Evolutionary conservation across 768 basidiomycete genomes (phyloP).

Genomic region (Phaeotremella skinneri): DNA sequence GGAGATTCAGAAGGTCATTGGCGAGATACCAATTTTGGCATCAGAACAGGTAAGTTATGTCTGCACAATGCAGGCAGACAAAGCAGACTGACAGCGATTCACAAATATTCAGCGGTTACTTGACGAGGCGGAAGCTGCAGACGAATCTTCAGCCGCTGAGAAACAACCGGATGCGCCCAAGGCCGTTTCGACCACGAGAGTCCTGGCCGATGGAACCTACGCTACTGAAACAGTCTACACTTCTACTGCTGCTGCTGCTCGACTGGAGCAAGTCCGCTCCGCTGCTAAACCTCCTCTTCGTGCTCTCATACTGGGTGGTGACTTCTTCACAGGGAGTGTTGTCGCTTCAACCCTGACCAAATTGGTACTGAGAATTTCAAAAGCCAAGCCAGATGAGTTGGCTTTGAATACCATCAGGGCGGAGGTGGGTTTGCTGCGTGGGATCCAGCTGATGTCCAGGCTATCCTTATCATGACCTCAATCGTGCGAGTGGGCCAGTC

Average conservation of each 20-base stretch:
- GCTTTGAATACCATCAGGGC: slow-evolving; percentile 75
- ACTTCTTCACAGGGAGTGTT: slow-evolving; percentile 93
- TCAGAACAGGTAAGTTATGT: slow-evolving; percentile 65
- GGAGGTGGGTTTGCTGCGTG: slow-evolving; percentile 59
- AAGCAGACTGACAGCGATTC: not conserved
- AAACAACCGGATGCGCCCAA: slow-evolving; percentile 54
- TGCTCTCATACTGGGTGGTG: slow-evolving; percentile 88
- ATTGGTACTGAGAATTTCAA: slow-evolving; percentile 72
- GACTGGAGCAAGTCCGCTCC: slow-evolving; percentile 76
- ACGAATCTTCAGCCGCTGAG: slow-evolving; percentile 56
- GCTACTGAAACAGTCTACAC: slow-evolving; percentile 90
- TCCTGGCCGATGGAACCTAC: slow-evolving; percentile 94
- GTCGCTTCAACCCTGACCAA: slow-evolving; percentile 88
- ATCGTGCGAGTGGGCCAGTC: slow-evolving; percentile 96
- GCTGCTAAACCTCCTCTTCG: slow-evolving; percentile 87
- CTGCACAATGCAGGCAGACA: not conserved
- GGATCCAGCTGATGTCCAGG: slow-evolving; percentile 54
- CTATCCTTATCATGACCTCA: slow-evolving; percentile 98
- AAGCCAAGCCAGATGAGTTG: slow-evolving; percentile 56
- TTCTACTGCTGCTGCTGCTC: slow-evolving; percentile 57
- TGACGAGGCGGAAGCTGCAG: slow-evolving; percentile 69
- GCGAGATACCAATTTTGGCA: slow-evolving; percentile 96
- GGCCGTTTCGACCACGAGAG: slow-evolving; percentile 60
- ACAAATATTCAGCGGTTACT: slow-evolving; percentile 56
- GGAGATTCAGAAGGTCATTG: slow-evolving; percentile 78